These are phyloP conservation scores for Globomyces sp. DNA, from an alignment of 371 early-diverging fungal species.

Conservation along the genomic window DNA sequence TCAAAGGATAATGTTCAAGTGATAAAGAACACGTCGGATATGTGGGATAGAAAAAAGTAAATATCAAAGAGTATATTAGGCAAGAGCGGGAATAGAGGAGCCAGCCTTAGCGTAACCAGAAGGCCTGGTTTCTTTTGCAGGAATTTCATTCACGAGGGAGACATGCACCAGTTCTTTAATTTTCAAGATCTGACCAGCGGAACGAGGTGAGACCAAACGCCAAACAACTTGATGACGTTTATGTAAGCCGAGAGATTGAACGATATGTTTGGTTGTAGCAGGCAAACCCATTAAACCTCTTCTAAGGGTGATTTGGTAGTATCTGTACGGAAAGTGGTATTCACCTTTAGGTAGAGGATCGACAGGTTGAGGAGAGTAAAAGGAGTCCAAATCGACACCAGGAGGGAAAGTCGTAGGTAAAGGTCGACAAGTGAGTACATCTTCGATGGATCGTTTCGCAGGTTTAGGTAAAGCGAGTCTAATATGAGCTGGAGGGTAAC, in stretches of 20 bases:
- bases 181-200: slow-evolving; percentile 21
- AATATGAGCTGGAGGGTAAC: not conserved
- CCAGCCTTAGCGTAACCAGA: slow-evolving; percentile 38
- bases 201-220: slow-evolving; percentile 11
- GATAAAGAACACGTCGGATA: too few relatives aligned
- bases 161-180: slow-evolving; percentile 41
- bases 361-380: too few relatives aligned
- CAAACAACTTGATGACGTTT: slow-evolving; percentile 38
- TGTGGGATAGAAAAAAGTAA: too few relatives aligned
- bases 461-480: slow-evolving; percentile 2
- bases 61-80: too few relatives aligned
- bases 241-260: slow-evolving; percentile 32
- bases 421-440: not conserved
- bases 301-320: slow-evolving; percentile 41
- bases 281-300: slow-evolving; percentile 37
- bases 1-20: too few relatives aligned
- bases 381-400: not conserved
- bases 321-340: slow-evolving; percentile 34
- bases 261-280: slow-evolving; percentile 20
- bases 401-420: slow-evolving; percentile 13
- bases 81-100: not conserved
- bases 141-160: slow-evolving; percentile 42
- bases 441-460: slow-evolving; percentile 3
- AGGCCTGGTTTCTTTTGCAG: slow-evolving; percentile 22
- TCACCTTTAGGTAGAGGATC: slow-evolving; percentile 21